Conservation (phyloP, 371 early-diverging fungal genomes). For the Apophysomyces elegans region DNA sequence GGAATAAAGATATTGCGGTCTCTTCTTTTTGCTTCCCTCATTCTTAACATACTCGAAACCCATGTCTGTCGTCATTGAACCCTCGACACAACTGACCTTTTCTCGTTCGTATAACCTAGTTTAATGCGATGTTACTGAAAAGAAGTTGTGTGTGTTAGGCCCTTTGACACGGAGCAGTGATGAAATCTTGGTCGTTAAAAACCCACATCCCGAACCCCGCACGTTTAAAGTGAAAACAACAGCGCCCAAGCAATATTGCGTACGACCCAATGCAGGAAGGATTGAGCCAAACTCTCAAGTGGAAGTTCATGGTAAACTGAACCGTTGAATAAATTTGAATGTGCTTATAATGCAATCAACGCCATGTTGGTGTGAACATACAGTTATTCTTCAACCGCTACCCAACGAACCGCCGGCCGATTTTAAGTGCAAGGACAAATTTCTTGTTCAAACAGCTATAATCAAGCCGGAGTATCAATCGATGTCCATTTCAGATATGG, state of each 20-base stretch:
- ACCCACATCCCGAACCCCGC: constrained; percentile 69
- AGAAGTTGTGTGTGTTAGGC: constrained; percentile 42
- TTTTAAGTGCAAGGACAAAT: constrained; percentile 78
- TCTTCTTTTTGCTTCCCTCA: too few relatives aligned
- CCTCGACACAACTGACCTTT: constrained; percentile 59
- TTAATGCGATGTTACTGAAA: neutral
- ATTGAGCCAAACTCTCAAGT: constrained; percentile 75
- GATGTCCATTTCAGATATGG: constrained; percentile 6
- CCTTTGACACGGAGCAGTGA: constrained; percentile 77
- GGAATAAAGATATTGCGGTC: too few relatives aligned
- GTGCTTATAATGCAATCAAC: neutral
- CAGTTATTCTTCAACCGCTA: constrained; percentile 71
- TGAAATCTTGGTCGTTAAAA: constrained; percentile 68
- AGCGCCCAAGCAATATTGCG: constrained; percentile 96
- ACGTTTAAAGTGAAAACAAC: constrained; percentile 98
- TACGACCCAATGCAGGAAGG: constrained; percentile 93
- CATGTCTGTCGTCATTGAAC: constrained; percentile 64
- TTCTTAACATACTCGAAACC: neutral
- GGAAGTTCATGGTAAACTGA: constrained; percentile 72
- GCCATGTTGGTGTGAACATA: neutral
- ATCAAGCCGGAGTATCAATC: constrained; percentile 58
- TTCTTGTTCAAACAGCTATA: constrained; percentile 78
- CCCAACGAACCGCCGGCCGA: constrained; percentile 65
- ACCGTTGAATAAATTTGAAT: too few relatives aligned
- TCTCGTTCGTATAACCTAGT: constrained; percentile 45